Evolutionary conservation across 805 yeast genomes (phyloP), one percentile per base, ranked within the genome.

Genomic region (Saccharomycopsis sp.): DNA sequence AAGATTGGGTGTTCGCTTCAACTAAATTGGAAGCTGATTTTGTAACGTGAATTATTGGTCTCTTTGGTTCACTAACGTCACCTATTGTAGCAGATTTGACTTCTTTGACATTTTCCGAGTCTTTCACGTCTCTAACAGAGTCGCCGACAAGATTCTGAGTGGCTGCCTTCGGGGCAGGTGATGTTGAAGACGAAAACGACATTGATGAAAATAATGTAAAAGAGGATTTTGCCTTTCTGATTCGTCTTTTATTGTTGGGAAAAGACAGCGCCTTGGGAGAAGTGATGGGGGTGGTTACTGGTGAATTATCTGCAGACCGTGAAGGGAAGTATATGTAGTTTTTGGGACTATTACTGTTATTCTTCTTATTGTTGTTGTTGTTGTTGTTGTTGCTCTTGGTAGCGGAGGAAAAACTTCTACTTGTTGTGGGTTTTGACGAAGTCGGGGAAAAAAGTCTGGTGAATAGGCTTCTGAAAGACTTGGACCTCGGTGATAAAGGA

Each of bases 121-220:
- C 49, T 18, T 43, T 39, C 32, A 39, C 41, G 34, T 40, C 42
- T 20, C 49, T 18, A 3, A 46, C 49, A 2, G 49, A 46, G n/a
- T 27, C 16, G 22, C 49, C 49, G n/a, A 46, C 42, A 5, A 46
- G 36, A 13, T n/a, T n/a, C n/a, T n/a, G n/a, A n/a, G n/a, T n/a
- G n/a, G n/a, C n/a, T n/a, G n/a, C n/a, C n/a, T n/a, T n/a, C n/a
- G n/a, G n/a, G n/a, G 19, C 29, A 4, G 42, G 45, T 13, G 16
- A 12, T 13, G 13, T 19, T 8, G 5, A 6, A 17, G 40, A 37
- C n/a, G 35, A 31, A 6, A 12, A 7, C 7, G 36, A 8, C 18
- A 33, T 33, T 12, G 36, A 30, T 12, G 9, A 4, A 16, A 26
- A 38, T 29, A 42, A 16, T 4, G 38, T 9, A 25, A 42, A 42